phyloP scores from a whole-genome alignment of 2,329 filamentous ascomycete genomes.

The Penicillium frequentans region DNA sequence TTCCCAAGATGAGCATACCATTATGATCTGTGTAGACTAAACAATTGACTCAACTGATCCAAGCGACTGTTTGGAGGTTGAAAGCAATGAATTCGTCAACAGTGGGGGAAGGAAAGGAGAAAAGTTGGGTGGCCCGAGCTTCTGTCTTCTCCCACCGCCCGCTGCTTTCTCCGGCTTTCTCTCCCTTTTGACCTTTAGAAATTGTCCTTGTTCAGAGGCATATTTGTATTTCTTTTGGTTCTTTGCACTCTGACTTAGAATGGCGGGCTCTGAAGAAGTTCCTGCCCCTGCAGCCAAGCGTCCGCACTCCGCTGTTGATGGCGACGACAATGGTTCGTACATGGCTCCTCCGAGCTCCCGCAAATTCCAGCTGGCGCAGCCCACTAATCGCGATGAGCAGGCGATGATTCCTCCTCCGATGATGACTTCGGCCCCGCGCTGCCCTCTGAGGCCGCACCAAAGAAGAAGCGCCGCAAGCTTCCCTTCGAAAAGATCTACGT shows the following conservation, averaged over 20 bases:
- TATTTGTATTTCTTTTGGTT: not conserved
- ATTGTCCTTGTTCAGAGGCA: not conserved
- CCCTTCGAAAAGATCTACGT: conserved; percentile 95
- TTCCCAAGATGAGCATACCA: conserved; percentile 23
- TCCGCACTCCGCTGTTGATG: conserved; percentile 57
- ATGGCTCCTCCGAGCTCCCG: not conserved
- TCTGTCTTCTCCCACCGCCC: conserved; percentile 22
- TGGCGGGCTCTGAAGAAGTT: conserved; percentile 31
- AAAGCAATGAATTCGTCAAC: conserved; percentile 23
- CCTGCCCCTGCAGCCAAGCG: conserved; percentile 51
- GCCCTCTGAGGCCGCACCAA: conserved; percentile 73
- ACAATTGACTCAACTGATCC: conserved; percentile 22
- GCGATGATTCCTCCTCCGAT: conserved; percentile 63
- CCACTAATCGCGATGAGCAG: conserved; percentile 20
- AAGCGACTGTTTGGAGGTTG: conserved; percentile 14
- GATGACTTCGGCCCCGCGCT: conserved; percentile 94
- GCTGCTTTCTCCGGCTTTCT: conserved; percentile 13
- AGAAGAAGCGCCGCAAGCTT: conserved; percentile 88
- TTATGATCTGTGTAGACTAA: conserved; percentile 26
- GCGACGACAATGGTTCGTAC: conserved; percentile 39
- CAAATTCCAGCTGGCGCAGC: conserved; percentile 8
- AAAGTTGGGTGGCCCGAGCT: conserved; percentile 30
- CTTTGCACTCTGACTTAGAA: conserved; percentile 11
- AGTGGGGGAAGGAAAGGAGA: conserved; percentile 28
- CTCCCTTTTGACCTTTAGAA: not conserved